These are phyloP conservation scores for Triangularia setosa DNA, from an alignment of 2,329 filamentous ascomycete genomes.

Conservation along the genomic window DNA sequence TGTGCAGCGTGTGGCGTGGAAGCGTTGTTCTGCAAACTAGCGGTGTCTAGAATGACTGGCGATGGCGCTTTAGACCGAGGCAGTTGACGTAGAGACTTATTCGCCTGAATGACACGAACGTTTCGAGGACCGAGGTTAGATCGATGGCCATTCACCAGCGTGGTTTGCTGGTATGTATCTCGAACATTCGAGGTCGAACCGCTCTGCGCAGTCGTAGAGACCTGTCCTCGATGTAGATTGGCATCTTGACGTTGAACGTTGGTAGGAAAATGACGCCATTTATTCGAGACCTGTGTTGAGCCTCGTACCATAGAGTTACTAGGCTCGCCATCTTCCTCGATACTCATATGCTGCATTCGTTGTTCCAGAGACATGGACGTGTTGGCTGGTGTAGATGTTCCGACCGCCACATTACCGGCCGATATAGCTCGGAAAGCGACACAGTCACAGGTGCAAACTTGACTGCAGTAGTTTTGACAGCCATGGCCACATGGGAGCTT, in stretches of 20 bases:
- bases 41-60: neutral
- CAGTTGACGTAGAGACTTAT: neutral
- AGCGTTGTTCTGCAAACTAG: neutral
- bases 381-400: neutral
- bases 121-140: neutral
- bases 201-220: neutral
- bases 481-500: constrained; percentile 25
- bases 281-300: neutral
- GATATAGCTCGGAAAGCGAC: neutral
- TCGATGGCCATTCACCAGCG: constrained; percentile 10
- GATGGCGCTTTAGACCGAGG: neutral
- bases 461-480: constrained; percentile 24
- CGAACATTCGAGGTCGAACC: neutral
- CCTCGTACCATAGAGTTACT: neutral
- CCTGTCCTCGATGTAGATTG: neutral
- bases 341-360: neutral
- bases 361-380: neutral
- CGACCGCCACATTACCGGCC: neutral
- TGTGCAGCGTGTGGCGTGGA: neutral
- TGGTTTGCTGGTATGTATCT: constrained; percentile 18
- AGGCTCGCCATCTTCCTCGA: neutral
- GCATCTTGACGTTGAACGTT: constrained; percentile 12
- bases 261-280: neutral
- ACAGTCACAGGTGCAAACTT: constrained; percentile 23
- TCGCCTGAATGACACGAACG: neutral